Evolutionary conservation across 2,329 filamentous ascomycete genomes (phyloP).

Genomic region (Exophiala oligosperma): DNA sequence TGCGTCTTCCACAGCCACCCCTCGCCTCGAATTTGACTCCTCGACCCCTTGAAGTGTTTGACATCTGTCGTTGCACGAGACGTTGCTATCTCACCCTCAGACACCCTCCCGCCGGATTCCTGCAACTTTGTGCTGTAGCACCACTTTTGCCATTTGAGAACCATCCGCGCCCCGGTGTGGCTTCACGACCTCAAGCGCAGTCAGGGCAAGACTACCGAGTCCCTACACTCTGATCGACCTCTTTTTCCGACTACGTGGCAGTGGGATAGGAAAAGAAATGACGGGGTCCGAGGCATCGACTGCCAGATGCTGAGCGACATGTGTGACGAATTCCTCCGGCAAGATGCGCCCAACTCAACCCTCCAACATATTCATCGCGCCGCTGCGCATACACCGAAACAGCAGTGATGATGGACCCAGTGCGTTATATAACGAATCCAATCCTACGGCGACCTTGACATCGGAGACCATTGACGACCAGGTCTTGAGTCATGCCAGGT

Average conservation of each 20-base stretch:
- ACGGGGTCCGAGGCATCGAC: neutral
- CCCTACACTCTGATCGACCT: neutral
- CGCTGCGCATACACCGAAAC: conserved; percentile 27
- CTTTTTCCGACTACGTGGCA: neutral
- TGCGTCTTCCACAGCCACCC: conserved; percentile 17
- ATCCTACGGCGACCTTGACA: conserved; percentile 2
- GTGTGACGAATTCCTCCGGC: conserved; percentile 6
- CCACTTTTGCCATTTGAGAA: neutral
- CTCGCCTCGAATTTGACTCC: conserved; percentile 8
- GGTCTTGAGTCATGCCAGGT: conserved; percentile 61
- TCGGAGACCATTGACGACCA: conserved; percentile 42
- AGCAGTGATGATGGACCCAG: conserved; percentile 12
- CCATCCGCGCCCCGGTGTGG: neutral
- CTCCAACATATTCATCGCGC: conserved; percentile 32
- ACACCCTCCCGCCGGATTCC: neutral
- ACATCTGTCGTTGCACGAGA: conserved; percentile 10
- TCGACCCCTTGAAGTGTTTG: conserved; percentile 9
- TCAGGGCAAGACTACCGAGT: neutral
- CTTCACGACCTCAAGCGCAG: neutral
- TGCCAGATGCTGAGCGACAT: conserved; percentile 16
- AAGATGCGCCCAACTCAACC: conserved; percentile 22
- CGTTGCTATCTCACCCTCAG: neutral
- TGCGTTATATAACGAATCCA: conserved; percentile 13
- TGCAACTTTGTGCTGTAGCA: neutral
- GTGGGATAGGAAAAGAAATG: neutral